Conservation (phyloP, 805 yeast species). For the Candida chilensis region DNA sequence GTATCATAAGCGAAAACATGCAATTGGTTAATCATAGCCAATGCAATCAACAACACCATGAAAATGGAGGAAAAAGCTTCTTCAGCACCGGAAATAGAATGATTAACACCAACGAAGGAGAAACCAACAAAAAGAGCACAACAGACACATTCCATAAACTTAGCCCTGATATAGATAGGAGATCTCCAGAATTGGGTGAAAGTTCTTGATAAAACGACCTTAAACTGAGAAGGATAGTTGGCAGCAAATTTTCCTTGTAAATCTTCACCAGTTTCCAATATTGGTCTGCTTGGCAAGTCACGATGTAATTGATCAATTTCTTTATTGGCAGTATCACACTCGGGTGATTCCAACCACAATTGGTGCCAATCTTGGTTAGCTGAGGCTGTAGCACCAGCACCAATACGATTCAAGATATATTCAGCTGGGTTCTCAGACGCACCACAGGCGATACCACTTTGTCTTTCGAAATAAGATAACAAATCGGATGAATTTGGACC, state of each 20-base stretch:
- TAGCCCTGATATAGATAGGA: slow-evolving; percentile 37
- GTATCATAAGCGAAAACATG: slow-evolving; percentile 18
- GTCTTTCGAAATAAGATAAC: slow-evolving; percentile 34
- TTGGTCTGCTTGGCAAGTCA: slow-evolving; percentile 6
- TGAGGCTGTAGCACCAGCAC: slow-evolving; percentile 36
- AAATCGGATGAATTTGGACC: slow-evolving; percentile 32
- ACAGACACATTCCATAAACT: slow-evolving; percentile 30
- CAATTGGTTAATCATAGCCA: slow-evolving; percentile 19
- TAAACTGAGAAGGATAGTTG: slow-evolving; percentile 11
- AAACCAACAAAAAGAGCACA: slow-evolving; percentile 43
- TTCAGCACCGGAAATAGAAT: slow-evolving; percentile 27
- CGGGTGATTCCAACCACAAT: slow-evolving; percentile 30
- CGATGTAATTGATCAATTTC: slow-evolving; percentile 5
- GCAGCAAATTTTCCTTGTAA: slow-evolving; percentile 6
- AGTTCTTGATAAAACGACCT: slow-evolving; percentile 25
- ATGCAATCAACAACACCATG: slow-evolving; percentile 29
- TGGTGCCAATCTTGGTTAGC: slow-evolving; percentile 32
- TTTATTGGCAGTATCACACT: slow-evolving; percentile 8
- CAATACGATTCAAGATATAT: slow-evolving; percentile 39
- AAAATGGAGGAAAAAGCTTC: slow-evolving; percentile 41
- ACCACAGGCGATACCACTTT: slow-evolving; percentile 19
- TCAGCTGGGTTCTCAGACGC: slow-evolving; percentile 24
- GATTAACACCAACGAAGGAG: slow-evolving; percentile 28
- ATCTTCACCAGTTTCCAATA: slow-evolving; percentile 1
- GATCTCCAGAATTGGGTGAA: slow-evolving; percentile 36